Percentiles rank a stretch among this genome's conserved stretches.
Conservation (phyloP, 352 stramenopile genomes). For the Phytophthora palmivora region DNA sequence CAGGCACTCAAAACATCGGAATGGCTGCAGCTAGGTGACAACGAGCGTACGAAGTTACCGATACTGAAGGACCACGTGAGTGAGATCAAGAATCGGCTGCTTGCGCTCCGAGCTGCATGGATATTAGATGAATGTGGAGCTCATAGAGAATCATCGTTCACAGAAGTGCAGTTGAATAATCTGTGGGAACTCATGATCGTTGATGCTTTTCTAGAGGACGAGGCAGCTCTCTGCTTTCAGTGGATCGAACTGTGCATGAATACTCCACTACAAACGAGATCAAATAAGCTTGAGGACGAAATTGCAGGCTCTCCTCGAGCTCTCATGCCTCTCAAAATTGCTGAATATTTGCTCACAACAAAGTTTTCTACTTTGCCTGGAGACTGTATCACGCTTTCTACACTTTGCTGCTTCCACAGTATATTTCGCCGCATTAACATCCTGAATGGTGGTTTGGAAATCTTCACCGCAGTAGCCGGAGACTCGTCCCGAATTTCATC, state of each 20-base stretch:
- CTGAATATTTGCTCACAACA: slow-evolving; percentile 41
- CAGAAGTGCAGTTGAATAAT: slow-evolving; percentile 31
- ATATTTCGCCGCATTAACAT: slow-evolving; percentile 75
- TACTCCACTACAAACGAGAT: slow-evolving; percentile 19
- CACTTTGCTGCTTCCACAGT: slow-evolving; percentile 72
- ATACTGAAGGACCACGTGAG: slow-evolving; percentile 32
- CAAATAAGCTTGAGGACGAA: background rate
- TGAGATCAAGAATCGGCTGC: slow-evolving; percentile 53
- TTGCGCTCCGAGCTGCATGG: slow-evolving; percentile 67
- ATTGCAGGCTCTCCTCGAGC: background rate
- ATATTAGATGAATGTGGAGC: slow-evolving; percentile 39
- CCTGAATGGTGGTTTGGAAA: slow-evolving; percentile 43
- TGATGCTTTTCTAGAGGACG: slow-evolving; percentile 42
- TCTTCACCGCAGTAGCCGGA: slow-evolving; percentile 18
- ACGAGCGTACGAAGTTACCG: slow-evolving; percentile 20
- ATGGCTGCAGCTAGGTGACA: slow-evolving; percentile 16
- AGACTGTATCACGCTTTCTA: slow-evolving; percentile 48
- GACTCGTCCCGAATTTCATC: slow-evolving; percentile 5
- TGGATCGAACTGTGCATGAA: slow-evolving; percentile 78
- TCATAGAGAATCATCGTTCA: slow-evolving; percentile 5
- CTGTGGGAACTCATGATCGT: slow-evolving; percentile 61
- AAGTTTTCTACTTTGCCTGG: slow-evolving; percentile 54
- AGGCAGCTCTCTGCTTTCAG: slow-evolving; percentile 72
- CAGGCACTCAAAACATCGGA: slow-evolving; percentile 1
- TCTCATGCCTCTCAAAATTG: slow-evolving; percentile 38